Conservation (phyloP, 768 basidiomycete genomes). For the Multifurca ochricompacta region DNA sequence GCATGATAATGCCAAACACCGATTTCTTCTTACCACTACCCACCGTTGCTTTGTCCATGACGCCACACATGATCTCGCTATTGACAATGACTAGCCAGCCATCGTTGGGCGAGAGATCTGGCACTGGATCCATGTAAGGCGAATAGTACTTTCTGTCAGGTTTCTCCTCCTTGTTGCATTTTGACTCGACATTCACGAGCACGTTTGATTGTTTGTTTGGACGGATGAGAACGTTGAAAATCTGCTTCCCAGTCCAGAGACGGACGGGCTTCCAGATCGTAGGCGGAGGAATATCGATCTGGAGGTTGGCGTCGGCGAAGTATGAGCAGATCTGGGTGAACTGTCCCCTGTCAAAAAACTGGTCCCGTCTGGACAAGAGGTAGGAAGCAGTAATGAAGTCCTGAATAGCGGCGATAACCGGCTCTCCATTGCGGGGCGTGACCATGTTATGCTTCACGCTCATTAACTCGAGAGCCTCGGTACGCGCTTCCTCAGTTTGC, state of each 20-base stretch:
- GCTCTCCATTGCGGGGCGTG: slow-evolving; percentile 96
- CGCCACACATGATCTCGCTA: slow-evolving; percentile 98
- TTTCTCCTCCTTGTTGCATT: slow-evolving; percentile 86
- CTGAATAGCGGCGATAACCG: slow-evolving; percentile 98
- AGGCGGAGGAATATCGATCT: slow-evolving; percentile 94
- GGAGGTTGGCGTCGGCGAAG: slow-evolving; percentile 80
- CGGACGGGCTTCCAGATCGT: slow-evolving; percentile 88
- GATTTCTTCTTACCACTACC: slow-evolving; percentile 99
- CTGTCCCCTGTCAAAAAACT: slow-evolving; percentile 87
- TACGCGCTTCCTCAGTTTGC: slow-evolving; percentile 96
- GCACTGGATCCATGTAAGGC: slow-evolving; percentile 48
- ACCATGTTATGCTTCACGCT: slow-evolving; percentile 94
- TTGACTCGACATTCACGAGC: slow-evolving; percentile 90
- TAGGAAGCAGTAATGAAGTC: slow-evolving; percentile 99
- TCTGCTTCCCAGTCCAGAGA: slow-evolving; percentile 97
- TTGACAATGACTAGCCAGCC: slow-evolving; percentile 97
- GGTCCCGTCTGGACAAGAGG: slow-evolving; percentile 87
- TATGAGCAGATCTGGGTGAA: slow-evolving; percentile 97
- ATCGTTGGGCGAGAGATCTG: slow-evolving; percentile 92
- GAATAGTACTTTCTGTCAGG: slow-evolving; percentile 57
- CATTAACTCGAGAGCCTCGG: slow-evolving; percentile 97
- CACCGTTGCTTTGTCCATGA: slow-evolving; percentile 97
- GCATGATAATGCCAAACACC: slow-evolving; percentile 94
- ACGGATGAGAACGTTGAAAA: slow-evolving; percentile 96
- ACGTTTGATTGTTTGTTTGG: slow-evolving; percentile 81